A percentile compares a stretch with the other conserved stretches of the same genome.
Evolutionary conservation across 1,139 yeast species (phyloP).

Genomic region (Debaryomyces sp.): DNA sequence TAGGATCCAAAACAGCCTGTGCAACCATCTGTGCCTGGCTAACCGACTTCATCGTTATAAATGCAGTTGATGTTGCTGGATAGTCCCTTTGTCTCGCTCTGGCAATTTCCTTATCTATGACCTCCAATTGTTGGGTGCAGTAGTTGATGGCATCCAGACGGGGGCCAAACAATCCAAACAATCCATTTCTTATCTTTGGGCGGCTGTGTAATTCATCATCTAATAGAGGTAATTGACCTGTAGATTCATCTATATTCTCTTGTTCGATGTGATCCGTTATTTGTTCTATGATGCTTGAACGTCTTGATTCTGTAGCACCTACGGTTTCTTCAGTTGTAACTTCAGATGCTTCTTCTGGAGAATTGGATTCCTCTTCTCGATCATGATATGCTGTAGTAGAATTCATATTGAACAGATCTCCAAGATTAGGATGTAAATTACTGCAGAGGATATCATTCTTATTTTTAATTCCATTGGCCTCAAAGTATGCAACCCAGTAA

Average conservation of each 20-base stretch:
- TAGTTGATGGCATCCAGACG: slow-evolving; percentile 67
- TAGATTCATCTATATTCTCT: slow-evolving; percentile 18
- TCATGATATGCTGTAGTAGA: slow-evolving; percentile 6
- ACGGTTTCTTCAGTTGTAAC: not conserved
- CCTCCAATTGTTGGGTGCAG: slow-evolving; percentile 56
- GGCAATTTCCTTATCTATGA: slow-evolving; percentile 58
- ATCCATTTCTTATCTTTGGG: slow-evolving; percentile 56
- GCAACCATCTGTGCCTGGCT: slow-evolving; percentile 91
- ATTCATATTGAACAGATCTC: slow-evolving; percentile 30
- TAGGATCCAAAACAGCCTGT: slow-evolving; percentile 83
- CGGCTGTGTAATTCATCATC: slow-evolving; percentile 40
- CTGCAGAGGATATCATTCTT: slow-evolving; percentile 32
- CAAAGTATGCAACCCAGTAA: slow-evolving; percentile 76
- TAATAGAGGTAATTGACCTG: slow-evolving; percentile 25
- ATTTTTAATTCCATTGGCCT: slow-evolving; percentile 35
- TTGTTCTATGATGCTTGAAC: slow-evolving; percentile 16
- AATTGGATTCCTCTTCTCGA: not conserved
- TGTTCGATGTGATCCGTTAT: slow-evolving; percentile 17
- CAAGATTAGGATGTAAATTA: slow-evolving; percentile 29
- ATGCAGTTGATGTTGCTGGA: slow-evolving; percentile 66
- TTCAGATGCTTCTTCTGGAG: not conserved
- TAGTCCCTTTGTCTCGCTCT: slow-evolving; percentile 62
- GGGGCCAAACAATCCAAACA: slow-evolving; percentile 55
- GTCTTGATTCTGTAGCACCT: not conserved
- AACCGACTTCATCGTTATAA: slow-evolving; percentile 82